phyloP scores from a whole-genome alignment of 2,329 filamentous ascomycete species.

The Xylariaceae sp. region DNA sequence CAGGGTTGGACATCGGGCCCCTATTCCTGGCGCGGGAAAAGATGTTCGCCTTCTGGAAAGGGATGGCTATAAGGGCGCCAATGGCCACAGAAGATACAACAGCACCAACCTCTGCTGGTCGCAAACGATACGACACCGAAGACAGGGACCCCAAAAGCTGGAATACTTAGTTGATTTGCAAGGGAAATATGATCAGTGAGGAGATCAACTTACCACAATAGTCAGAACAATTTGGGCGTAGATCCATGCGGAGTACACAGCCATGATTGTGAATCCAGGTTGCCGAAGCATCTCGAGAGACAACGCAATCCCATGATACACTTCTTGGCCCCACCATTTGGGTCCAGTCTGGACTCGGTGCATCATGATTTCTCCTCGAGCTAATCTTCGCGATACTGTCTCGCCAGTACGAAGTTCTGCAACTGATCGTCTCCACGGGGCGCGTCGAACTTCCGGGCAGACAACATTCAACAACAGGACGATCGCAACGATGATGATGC shows the following conservation, averaged over 20 bases:
- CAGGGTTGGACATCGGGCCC: slow-evolving; percentile 57
- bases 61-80: slow-evolving; percentile 64
- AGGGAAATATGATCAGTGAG: not conserved
- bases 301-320: slow-evolving; percentile 63
- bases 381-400: slow-evolving; percentile 53
- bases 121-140: slow-evolving; percentile 61
- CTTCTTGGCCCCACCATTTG: slow-evolving; percentile 71
- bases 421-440: slow-evolving; percentile 62
- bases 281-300: slow-evolving; percentile 67
- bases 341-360: slow-evolving; percentile 67
- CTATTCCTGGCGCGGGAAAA: slow-evolving; percentile 61
- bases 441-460: slow-evolving; percentile 65
- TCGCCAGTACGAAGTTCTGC: slow-evolving; percentile 55
- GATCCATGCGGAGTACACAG: slow-evolving; percentile 71
- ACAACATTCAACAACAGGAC: slow-evolving; percentile 66
- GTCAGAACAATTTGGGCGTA: slow-evolving; percentile 71
- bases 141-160: slow-evolving; percentile 63
- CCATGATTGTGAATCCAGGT: slow-evolving; percentile 65
- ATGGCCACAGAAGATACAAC: slow-evolving; percentile 61
- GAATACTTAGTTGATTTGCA: slow-evolving; percentile 7
- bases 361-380: slow-evolving; percentile 70
- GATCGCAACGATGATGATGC: slow-evolving; percentile 59
- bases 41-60: slow-evolving; percentile 65
- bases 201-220: slow-evolving; percentile 44
- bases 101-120: slow-evolving; percentile 60